Evolutionary conservation across 495 filamentous ascomycete genomes (phyloP).

Genomic region (Talaromyces adpressus): DNA sequence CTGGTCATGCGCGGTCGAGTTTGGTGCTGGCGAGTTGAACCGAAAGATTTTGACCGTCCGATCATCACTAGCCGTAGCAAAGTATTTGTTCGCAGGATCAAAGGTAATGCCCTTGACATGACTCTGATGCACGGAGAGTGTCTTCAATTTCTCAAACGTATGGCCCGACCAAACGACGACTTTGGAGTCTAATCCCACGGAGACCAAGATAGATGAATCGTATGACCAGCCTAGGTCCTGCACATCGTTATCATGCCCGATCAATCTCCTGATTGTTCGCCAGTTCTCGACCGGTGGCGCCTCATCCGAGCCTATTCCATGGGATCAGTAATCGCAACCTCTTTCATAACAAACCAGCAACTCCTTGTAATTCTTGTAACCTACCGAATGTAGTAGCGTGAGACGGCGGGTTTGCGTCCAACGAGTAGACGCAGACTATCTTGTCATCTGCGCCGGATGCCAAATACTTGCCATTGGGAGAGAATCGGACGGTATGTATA

Average conservation of each 20-base stretch:
- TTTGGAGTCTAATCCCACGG: conserved; percentile 95
- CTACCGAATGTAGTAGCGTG: conserved; percentile 69
- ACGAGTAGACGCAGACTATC: conserved; percentile 90
- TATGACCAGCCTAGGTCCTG: conserved; percentile 97
- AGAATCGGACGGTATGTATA: conserved; percentile 94
- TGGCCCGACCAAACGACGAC: conserved; percentile 96
- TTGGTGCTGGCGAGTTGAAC: conserved; percentile 85
- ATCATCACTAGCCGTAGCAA: conserved; percentile 95
- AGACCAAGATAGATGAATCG: conserved; percentile 91
- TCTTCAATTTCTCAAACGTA: conserved; percentile 97
- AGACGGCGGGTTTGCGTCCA: conserved; percentile 74
- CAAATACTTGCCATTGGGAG: conserved; percentile 84
- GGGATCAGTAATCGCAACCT: neutral
- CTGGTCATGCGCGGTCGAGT: conserved; percentile 88
- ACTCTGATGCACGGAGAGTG: conserved; percentile 81
- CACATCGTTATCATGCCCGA: conserved; percentile 97
- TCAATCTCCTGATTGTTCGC: conserved; percentile 85
- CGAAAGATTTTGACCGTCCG: conserved; percentile 94
- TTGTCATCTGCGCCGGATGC: conserved; percentile 97
- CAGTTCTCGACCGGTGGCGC: conserved; percentile 92
- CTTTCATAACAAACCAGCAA: neutral
- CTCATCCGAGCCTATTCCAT: conserved; percentile 68
- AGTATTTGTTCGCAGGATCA: conserved; percentile 98
- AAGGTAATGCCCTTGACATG: conserved; percentile 99
- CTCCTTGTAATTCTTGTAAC: conserved; percentile 16